Conservation (phyloP, 169 alveolate species). For the Ichthyophthirius multifiliis region DNA sequence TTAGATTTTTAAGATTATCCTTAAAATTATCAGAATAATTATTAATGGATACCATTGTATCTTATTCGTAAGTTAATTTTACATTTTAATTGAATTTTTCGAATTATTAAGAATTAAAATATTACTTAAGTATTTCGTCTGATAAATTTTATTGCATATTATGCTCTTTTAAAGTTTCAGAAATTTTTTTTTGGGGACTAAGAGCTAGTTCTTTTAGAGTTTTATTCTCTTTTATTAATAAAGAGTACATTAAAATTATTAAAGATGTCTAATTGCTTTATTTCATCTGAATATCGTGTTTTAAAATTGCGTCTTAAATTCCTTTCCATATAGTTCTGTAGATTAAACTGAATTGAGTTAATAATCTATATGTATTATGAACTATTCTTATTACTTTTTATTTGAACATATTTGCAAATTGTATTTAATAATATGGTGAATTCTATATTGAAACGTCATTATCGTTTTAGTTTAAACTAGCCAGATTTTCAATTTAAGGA, state of each 20-base stretch:
- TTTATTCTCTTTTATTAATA: background rate
- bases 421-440: background rate
- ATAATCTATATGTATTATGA: background rate
- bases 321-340: conserved; percentile 2
- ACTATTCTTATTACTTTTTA: background rate
- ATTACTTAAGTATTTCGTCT: background rate
- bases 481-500: no score
- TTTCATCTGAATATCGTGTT: background rate
- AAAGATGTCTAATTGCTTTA: background rate
- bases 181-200: background rate
- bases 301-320: background rate
- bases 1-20: background rate
- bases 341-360: background rate
- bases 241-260: background rate
- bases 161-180: background rate
- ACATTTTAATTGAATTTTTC: background rate
- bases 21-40: background rate
- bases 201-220: background rate
- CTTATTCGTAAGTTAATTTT: background rate
- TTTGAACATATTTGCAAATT: no score
- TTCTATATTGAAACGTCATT: background rate
- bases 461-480: background rate
- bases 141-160: background rate
- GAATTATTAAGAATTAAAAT: background rate
- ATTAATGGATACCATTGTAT: background rate